phyloP scores from a whole-genome alignment of 441 rosid species.

The Capsella rubella region DNA sequence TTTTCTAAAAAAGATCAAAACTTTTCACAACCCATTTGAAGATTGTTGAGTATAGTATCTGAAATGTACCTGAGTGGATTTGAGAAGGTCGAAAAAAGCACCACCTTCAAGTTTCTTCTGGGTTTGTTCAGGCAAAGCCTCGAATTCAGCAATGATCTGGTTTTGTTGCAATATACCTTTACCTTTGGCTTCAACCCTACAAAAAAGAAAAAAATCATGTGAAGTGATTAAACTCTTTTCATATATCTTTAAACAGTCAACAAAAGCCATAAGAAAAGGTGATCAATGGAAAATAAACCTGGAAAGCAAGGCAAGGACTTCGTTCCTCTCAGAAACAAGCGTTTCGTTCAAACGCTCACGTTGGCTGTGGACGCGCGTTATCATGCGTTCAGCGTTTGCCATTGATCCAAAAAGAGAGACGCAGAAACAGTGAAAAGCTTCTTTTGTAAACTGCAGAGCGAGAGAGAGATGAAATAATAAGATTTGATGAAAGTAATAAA shows the following conservation, averaged over 20 bases:
- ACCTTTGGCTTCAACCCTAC: constrained; percentile 81
- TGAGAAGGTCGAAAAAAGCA: constrained; percentile 73
- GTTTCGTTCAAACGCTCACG: constrained; percentile 92
- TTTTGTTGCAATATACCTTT: constrained; percentile 87
- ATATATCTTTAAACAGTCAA: constrained; percentile 3
- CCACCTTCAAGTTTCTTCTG: constrained; percentile 69
- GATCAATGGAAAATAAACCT: constrained; percentile 62
- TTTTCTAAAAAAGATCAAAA: constrained; percentile 18
- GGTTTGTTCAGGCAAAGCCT: constrained; percentile 68
- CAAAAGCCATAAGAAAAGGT: not conserved
- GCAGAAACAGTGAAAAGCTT: constrained; percentile 7
- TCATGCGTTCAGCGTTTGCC: constrained; percentile 55
- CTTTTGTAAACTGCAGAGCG: constrained; percentile 40
- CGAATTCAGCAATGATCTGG: constrained; percentile 82
- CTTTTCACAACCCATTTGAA: not conserved
- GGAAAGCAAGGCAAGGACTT: constrained; percentile 84
- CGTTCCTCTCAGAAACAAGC: constrained; percentile 78
- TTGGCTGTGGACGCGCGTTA: constrained; percentile 91
- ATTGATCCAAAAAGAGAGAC: constrained; percentile 47
- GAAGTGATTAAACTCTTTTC: constrained; percentile 22
- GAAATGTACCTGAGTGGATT: constrained; percentile 68
- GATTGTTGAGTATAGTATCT: not conserved
- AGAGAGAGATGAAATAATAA: constrained; percentile 12
- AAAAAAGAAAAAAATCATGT: not conserved
- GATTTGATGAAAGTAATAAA: no score